Percentiles rank a stretch among this genome's conserved stretches.
These are phyloP conservation scores for Lachancea dasiensis DNA, from an alignment of 805 yeast genomes.

Conservation along the genomic window DNA sequence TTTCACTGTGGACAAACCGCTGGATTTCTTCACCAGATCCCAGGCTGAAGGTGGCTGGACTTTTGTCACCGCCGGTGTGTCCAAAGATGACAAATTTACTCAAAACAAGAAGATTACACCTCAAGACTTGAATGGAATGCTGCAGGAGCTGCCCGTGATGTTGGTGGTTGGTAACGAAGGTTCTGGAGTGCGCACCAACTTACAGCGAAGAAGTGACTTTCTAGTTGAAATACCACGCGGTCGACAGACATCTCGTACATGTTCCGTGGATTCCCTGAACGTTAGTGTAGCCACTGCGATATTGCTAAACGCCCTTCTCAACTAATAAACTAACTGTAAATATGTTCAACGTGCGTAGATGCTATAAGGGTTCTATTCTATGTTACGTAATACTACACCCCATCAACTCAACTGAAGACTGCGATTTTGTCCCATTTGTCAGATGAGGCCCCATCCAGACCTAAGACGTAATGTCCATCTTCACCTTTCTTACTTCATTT, in stretches of 20 bases:
- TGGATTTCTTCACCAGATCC: constrained; percentile 54
- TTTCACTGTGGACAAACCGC: constrained; percentile 51
- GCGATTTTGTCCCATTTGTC: too few species aligned
- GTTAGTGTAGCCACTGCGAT: constrained; percentile 87
- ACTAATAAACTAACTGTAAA: constrained; percentile 3
- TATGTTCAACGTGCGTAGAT: background rate
- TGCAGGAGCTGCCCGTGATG: constrained; percentile 51
- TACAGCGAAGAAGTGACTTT: constrained; percentile 52
- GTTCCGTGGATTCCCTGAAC: constrained; percentile 67
- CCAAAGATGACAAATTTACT: constrained; percentile 29
- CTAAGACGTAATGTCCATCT: too few species aligned
- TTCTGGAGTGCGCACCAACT: constrained; percentile 64
- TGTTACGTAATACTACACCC: too few species aligned
- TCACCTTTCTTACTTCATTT: too few species aligned
- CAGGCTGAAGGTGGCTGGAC: constrained; percentile 58
- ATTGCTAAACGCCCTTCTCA: constrained; percentile 37
- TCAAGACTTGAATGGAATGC: constrained; percentile 39
- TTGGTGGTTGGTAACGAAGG: constrained; percentile 85
- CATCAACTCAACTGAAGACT: too few species aligned
- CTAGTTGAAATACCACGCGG: constrained; percentile 33
- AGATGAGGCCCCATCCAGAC: too few species aligned
- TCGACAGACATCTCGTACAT: constrained; percentile 9
- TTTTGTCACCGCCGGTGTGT: constrained; percentile 55
- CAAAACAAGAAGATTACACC: constrained; percentile 35
- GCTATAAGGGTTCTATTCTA: too few species aligned